Base-by-base conservation (phyloP, 75 land plant genomes). In the Pinus tabuliformis region DNA sequence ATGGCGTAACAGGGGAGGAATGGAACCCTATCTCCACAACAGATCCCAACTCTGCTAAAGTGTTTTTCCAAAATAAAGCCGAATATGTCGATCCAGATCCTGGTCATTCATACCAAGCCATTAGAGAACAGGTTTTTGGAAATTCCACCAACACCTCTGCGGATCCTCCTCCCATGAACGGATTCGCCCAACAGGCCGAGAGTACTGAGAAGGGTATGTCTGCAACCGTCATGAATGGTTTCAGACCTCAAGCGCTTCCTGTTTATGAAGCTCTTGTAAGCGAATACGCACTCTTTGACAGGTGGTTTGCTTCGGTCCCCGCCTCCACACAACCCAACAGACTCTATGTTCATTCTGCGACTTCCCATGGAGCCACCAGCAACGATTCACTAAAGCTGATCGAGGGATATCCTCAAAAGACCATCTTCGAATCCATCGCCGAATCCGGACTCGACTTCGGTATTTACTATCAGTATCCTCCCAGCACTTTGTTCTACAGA, bases 241-340 rank as follows among this genome's bases (percentile, higher is more conserved):
- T 90, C 76, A 79, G 76, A 5, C 99, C 99, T 17, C 92, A 93
- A 45, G 57, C 73, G 11, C 79, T 96, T 17, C 94, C 97, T 21
- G 99, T 93, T 4, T 90, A 88, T 74, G 75, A 82, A n/a, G 80
- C 85, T 71, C 79, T 96, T 74, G 92, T 89, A 54, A 9, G 30
- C 76, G 89, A 96, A 76, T 96, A 82, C 63, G 89, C 86, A 5
- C 86, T 93, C 1, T 93, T 85, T 78, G 99, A 96, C 75, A 76
- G 92, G 66, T 96, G 99, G 99, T 93, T 93, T 76, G 84, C 99
- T 63, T 86, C 97, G 5, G 77, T 91, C 24, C 99, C 97, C 49
- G 79, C 97, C 16, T 87, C 89, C 33, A 96, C 99, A 58, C 99
- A 96, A 86, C 99, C 99, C 33, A 96, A 96, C 75, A 73, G 99